Conservation (phyloP, 1,139 yeast genomes). For the Pichia kudriavzevii region DNA sequence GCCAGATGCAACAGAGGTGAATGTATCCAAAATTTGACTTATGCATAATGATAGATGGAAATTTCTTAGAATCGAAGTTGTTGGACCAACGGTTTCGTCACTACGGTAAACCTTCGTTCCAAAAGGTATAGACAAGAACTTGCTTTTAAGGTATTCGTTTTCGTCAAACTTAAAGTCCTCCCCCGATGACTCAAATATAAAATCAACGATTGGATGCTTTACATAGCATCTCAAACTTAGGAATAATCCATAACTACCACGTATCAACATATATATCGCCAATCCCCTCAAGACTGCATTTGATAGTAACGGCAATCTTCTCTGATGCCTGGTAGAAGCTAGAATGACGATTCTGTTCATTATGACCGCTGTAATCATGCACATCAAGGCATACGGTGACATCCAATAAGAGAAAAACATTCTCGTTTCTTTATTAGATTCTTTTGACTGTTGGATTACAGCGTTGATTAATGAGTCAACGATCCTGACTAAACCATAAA, state of each 20-base stretch:
- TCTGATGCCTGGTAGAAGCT: slow-evolving; percentile 49
- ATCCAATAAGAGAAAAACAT: slow-evolving; percentile 32
- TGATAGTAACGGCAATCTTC: slow-evolving; percentile 26
- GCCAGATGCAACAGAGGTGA: slow-evolving; percentile 54
- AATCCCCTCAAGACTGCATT: slow-evolving; percentile 23
- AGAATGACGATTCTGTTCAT: slow-evolving; percentile 59
- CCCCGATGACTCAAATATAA: slow-evolving; percentile 6
- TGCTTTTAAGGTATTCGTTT: slow-evolving; percentile 16
- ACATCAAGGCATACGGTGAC: slow-evolving; percentile 43
- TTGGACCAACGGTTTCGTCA: slow-evolving; percentile 34
- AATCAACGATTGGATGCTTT: slow-evolving; percentile 12
- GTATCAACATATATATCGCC: slow-evolving; percentile 26
- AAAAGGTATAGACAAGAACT: slow-evolving; percentile 13
- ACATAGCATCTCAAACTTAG: slow-evolving; percentile 23
- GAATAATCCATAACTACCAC: slow-evolving; percentile 25
- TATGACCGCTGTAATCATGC: slow-evolving; percentile 59
- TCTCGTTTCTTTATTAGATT: slow-evolving; percentile 23
- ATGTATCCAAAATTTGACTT: slow-evolving; percentile 65
- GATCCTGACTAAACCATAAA: slow-evolving; percentile 12
- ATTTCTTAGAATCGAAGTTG: slow-evolving; percentile 56
- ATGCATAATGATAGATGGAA: slow-evolving; percentile 54
- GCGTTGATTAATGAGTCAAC: slow-evolving; percentile 25
- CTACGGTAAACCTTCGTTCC: slow-evolving; percentile 2
- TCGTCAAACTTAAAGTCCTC: slow-evolving; percentile 32
- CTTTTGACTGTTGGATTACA: slow-evolving; percentile 27